A percentile compares a stretch with the other conserved stretches of the same genome.
phyloP scores from a whole-genome alignment of 78 protist genomes.

The Tieghemostelium lacteum region DNA sequence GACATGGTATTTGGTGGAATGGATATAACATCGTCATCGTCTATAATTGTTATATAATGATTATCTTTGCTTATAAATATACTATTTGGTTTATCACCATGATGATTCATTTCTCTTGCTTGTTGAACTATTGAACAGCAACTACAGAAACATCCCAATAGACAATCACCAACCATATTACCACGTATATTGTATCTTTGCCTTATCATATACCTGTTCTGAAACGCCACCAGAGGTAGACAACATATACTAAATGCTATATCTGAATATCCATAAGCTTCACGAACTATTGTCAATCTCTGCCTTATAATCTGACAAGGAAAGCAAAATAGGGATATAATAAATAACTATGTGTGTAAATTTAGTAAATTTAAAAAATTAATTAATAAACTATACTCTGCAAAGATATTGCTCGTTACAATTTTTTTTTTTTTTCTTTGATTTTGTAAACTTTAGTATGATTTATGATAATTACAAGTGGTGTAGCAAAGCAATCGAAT shows the following conservation, averaged over 20 bases:
- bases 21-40: not conserved
- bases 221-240: conserved; percentile 56
- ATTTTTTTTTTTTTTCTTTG: not conserved
- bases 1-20: not conserved
- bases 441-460: not conserved
- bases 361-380: too few species aligned
- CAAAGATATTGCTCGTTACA: not conserved
- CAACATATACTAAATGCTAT: not conserved
- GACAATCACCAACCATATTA: conserved; percentile 45
- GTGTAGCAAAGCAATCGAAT: conserved; percentile 55
- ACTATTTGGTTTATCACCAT: conserved; percentile 75
- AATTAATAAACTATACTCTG: too few species aligned
- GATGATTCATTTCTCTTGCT: conserved; percentile 54
- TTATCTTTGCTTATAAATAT: conserved; percentile 32
- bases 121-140: conserved; percentile 73
- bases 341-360: too few species aligned
- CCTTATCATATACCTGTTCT: conserved; percentile 47
- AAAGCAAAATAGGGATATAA: conserved; percentile 16
- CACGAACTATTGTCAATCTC: conserved; percentile 30
- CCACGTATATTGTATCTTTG: conserved; percentile 62
- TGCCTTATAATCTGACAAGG: conserved; percentile 73
- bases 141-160: conserved; percentile 43
- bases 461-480: conserved; percentile 32
- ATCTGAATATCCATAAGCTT: not conserved
- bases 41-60: not conserved